Percentiles rank a stretch among this genome's conserved stretches.
Conservation (phyloP, 83 land plant species). For the Diphasiastrum complanatum region DNA sequence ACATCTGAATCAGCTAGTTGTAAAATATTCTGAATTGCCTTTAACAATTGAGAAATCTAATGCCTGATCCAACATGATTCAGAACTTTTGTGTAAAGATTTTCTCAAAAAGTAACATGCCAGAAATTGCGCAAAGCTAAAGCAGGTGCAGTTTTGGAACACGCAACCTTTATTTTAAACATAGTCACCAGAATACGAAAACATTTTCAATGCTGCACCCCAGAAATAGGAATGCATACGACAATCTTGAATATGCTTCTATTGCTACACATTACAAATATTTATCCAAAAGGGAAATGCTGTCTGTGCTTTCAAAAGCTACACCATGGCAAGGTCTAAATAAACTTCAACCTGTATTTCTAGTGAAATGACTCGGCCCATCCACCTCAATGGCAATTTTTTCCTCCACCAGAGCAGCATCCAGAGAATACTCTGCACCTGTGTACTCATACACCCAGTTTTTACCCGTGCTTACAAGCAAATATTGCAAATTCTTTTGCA, state of each 20-base stretch:
- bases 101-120: too few species aligned
- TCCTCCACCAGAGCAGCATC: slow-evolving; percentile 71
- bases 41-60: slow-evolving; percentile 1
- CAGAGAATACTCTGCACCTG: slow-evolving; percentile 60
- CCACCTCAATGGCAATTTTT: slow-evolving; percentile 80
- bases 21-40: neutral
- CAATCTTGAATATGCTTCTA: too few species aligned
- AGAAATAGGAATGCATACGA: too few species aligned
- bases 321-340: neutral
- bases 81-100: too few species aligned
- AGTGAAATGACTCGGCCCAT: slow-evolving; percentile 90
- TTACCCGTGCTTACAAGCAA: slow-evolving; percentile 78
- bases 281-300: neutral
- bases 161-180: too few species aligned
- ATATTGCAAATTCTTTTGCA: slow-evolving; percentile 80
- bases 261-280: neutral
- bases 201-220: too few species aligned
- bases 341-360: slow-evolving; percentile 51
- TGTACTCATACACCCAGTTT: slow-evolving; percentile 67
- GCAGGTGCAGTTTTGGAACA: too few species aligned
- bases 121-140: too few species aligned
- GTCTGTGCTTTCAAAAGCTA: neutral
- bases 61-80: neutral
- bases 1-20: neutral
- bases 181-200: too few species aligned